Evolutionary conservation across 2,329 filamentous ascomycete species (phyloP).

Genomic region (Apiospora arundinis): DNA sequence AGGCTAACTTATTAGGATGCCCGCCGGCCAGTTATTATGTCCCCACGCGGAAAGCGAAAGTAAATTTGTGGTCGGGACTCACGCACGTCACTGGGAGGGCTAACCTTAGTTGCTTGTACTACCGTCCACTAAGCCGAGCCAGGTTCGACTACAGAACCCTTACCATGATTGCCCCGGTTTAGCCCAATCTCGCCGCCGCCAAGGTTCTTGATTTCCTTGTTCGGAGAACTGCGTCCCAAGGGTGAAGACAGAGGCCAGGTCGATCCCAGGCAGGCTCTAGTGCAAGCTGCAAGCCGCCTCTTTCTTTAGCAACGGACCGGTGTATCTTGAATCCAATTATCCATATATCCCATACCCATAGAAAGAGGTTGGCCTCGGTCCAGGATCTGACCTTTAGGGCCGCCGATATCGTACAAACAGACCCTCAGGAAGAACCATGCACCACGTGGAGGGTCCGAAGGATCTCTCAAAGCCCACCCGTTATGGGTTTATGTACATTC

Average conservation of each 20-base stretch:
- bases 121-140: slow-evolving; percentile 15
- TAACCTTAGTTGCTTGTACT: slow-evolving; percentile 14
- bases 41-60: slow-evolving; percentile 21
- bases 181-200: slow-evolving; percentile 11
- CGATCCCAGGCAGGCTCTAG: neutral
- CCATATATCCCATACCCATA: slow-evolving; percentile 8
- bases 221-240: neutral
- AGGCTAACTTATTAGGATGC: neutral
- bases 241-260: neutral
- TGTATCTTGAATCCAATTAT: neutral
- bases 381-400: neutral
- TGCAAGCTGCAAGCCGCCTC: slow-evolving; percentile 12
- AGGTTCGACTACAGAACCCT: slow-evolving; percentile 6
- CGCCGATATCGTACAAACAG: slow-evolving; percentile 1
- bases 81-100: slow-evolving; percentile 13
- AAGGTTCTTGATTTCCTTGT: slow-evolving; percentile 12
- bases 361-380: neutral
- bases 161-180: neutral
- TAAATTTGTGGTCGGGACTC: slow-evolving; percentile 15
- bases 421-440: slow-evolving; percentile 3
- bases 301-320: slow-evolving; percentile 11
- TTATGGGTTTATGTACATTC: neutral
- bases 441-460: neutral
- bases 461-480: slow-evolving; percentile 4
- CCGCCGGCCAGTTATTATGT: slow-evolving; percentile 10